Base-by-base conservation (phyloP, 2,329 filamentous ascomycete genomes). In the Magnaporthiopsis incrustans region DNA sequence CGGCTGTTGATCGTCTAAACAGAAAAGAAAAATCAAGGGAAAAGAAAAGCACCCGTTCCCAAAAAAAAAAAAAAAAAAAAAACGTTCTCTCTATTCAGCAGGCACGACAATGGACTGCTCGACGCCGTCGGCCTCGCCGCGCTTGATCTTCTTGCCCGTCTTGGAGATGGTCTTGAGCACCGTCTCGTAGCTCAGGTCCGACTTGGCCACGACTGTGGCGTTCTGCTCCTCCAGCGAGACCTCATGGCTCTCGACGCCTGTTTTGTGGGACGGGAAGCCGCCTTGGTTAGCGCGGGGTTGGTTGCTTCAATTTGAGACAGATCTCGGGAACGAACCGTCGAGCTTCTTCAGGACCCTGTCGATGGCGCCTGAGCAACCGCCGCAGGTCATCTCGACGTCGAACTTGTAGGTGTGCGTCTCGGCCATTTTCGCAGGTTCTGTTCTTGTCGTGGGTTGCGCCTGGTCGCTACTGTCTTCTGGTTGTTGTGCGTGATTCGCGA, bases 371-470 rank as follows among this genome's bases (percentile, higher is more conserved):
- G 93, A 97, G 88, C 95, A 99, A 76, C 95, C 95, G 75, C 91
- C 87, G 81, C 95, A 99, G 83, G 82, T 90, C 95, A 99, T 99
- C 78, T 81, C 83, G 77, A 98, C 86, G 78, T 93, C 88, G 83
- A 98, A 98, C 77, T 95, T 91, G 89, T 98, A 98, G 70, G 87
- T 91, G 82, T 97, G 92, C 71, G 91, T 88, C 69, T 89, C 86
- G 66, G 87, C 80, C 90, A 93, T 92, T 72, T 69, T 82, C 4
- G 72, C 25, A 22, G 60, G 62, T 61, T n/a, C 22, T 4, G 22
- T 35, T 57, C 56, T 25, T 30, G 27, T 30, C 27, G 26, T 59
- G 30, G 50, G n/a, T n/a, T 57, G 32, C n/a, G n/a, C n/a, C n/a
- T n/a, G 3, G 27, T 61, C 44, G 38, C 27, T 7, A 22, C 15